phyloP scores from a whole-genome alignment of 352 stramenopile genomes.

The Achlya hypogyna region DNA sequence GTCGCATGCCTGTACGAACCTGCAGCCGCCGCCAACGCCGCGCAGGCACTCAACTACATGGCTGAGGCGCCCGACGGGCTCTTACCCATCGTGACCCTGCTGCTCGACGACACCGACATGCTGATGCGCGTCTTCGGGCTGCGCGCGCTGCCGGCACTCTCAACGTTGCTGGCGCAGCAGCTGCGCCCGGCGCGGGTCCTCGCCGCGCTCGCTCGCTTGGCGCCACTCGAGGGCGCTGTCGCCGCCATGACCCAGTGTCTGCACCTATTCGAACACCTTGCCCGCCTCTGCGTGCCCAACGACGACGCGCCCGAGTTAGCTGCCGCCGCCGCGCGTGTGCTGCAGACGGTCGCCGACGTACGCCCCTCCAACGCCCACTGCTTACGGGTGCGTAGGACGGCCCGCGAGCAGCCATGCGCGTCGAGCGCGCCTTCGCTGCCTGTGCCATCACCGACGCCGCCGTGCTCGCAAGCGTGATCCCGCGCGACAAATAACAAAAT shows the following conservation, averaged over 20 bases:
- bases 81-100: conserved; percentile 9
- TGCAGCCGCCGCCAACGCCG: conserved; percentile 39
- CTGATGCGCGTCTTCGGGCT: conserved; percentile 8
- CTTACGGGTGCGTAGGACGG: conserved; percentile 3
- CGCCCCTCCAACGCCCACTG: background rate
- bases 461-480: background rate
- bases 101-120: conserved; percentile 3
- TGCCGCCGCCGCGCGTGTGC: background rate
- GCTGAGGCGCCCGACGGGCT: conserved; percentile 29
- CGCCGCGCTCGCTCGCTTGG: background rate
- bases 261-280: conserved; percentile 8
- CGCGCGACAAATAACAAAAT: background rate
- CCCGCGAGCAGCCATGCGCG: background rate
- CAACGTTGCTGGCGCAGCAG: conserved; percentile 5
- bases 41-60: conserved; percentile 49
- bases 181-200: background rate
- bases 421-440: background rate
- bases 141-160: conserved; percentile 1
- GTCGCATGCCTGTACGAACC: conserved; percentile 38
- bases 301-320: background rate
- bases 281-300: background rate
- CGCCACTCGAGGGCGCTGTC: background rate
- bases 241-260: conserved; percentile 1
- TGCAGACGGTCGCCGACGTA: conserved; percentile 5
- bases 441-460: background rate